phyloP scores from a whole-genome alignment of 306 rosid genomes.

The Notholithocarpus densiflorus region DNA sequence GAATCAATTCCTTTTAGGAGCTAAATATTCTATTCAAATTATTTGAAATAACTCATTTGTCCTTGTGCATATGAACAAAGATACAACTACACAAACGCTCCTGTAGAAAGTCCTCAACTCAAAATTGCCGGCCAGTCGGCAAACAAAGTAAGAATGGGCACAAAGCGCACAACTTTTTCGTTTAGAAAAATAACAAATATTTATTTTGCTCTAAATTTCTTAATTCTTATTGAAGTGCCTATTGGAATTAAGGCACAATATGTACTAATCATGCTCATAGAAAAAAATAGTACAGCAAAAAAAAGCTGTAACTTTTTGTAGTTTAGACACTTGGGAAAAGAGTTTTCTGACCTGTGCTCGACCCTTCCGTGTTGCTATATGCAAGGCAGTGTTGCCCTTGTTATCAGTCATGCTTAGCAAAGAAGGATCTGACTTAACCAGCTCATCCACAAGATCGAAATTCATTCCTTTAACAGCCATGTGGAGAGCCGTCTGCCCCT shows the following conservation, averaged over 20 bases:
- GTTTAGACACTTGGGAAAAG: background rate
- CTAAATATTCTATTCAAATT: no score
- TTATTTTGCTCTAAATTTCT: background rate
- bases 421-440: slow-evolving; percentile 43
- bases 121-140: background rate
- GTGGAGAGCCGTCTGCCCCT: slow-evolving; percentile 83
- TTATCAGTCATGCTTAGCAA: slow-evolving; percentile 53
- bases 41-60: no score
- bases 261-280: background rate
- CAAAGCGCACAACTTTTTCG: background rate
- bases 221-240: background rate
- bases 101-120: background rate
- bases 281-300: background rate
- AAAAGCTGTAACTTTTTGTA: background rate
- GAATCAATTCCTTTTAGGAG: no score
- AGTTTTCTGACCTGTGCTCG: slow-evolving; percentile 49
- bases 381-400: slow-evolving; percentile 74
- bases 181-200: background rate
- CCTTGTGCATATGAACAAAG: background rate
- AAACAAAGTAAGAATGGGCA: background rate
- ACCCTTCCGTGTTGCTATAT: slow-evolving; percentile 65
- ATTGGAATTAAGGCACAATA: background rate
- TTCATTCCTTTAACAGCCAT: slow-evolving; percentile 81
- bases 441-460: slow-evolving; percentile 56
- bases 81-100: background rate